Evolutionary conservation across 805 yeast species (phyloP).

Genomic region (Wickerhamiella nectarea): DNA sequence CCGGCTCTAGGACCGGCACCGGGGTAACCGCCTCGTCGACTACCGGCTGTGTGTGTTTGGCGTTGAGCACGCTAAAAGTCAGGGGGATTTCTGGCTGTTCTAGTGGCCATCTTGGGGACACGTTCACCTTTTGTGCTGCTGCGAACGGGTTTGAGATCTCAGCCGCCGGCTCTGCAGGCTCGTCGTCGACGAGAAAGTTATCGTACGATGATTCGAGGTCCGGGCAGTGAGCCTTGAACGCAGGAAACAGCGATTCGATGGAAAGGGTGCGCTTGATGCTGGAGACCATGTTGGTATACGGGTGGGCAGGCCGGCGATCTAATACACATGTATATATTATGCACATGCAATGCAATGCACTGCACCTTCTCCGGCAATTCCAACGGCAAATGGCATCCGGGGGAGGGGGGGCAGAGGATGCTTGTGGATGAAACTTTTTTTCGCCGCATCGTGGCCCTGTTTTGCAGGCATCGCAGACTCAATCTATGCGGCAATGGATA

Average conservation of each 20-base stretch:
- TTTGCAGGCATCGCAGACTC: too few relatives aligned
- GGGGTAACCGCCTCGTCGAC: slow-evolving; percentile 1
- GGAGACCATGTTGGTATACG: background rate
- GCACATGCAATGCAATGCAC: background rate
- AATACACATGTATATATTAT: background rate
- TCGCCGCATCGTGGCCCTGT: too few relatives aligned
- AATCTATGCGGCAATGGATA: too few relatives aligned
- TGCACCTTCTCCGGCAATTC: too few relatives aligned
- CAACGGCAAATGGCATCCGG: too few relatives aligned
- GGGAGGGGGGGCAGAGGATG: too few relatives aligned
- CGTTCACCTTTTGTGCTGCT: background rate
- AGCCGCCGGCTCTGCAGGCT: background rate
- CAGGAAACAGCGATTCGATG: background rate
- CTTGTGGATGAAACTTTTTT: too few relatives aligned
- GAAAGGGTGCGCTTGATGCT: background rate
- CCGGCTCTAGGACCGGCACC: slow-evolving; percentile 2
- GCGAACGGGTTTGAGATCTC: slow-evolving; percentile 1
- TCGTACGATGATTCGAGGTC: background rate
- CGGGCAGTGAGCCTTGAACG: slow-evolving; percentile 3
- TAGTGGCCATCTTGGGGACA: slow-evolving; percentile 9
- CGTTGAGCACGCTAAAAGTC: slow-evolving; percentile 17
- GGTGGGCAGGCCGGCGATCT: background rate
- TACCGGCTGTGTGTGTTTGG: background rate
- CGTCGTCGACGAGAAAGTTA: background rate
- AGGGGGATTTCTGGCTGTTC: slow-evolving; percentile 19